Conservation (phyloP, 306 rosid genomes). For the Fragaria vesca region DNA sequence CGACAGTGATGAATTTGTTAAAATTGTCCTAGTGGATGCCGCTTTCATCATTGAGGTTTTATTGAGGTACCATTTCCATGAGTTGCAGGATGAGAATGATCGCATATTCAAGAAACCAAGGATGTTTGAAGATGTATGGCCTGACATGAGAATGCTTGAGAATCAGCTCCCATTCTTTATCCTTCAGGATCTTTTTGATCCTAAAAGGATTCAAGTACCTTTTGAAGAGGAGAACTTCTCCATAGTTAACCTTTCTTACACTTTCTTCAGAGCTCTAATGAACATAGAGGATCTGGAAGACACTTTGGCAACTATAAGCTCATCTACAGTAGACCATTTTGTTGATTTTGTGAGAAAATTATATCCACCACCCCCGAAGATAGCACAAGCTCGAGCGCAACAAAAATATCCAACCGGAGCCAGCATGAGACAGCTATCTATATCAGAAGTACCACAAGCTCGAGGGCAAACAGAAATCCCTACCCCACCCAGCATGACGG, state of each 20-base stretch:
- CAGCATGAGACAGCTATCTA: neutral
- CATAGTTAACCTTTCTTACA: constrained; percentile 22
- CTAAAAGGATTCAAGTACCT: neutral
- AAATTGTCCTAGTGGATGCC: constrained; percentile 27
- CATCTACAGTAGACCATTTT: constrained; percentile 26
- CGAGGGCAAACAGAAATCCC: constrained; percentile 10
- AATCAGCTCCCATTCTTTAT: constrained; percentile 47
- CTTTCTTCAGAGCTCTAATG: constrained; percentile 22
- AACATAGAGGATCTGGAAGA: neutral
- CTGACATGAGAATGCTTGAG: constrained; percentile 34
- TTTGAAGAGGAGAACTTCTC: neutral
- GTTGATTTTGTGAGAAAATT: constrained; percentile 34
- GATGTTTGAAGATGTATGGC: constrained; percentile 19
- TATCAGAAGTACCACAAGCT: neutral
- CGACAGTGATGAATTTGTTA: constrained; percentile 18
- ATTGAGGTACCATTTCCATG: neutral
- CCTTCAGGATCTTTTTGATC: constrained; percentile 13
- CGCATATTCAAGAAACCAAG: constrained; percentile 32
- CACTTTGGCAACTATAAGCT: neutral
- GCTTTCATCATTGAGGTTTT: constrained; percentile 30
- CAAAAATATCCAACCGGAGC: neutral
- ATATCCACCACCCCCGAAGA: constrained; percentile 21
- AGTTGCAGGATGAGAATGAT: neutral
- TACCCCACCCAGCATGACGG: constrained; percentile 20
- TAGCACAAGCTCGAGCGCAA: neutral